Evolutionary conservation across 495 filamentous ascomycete genomes (phyloP).

Genomic region (Parmelia sp.): DNA sequence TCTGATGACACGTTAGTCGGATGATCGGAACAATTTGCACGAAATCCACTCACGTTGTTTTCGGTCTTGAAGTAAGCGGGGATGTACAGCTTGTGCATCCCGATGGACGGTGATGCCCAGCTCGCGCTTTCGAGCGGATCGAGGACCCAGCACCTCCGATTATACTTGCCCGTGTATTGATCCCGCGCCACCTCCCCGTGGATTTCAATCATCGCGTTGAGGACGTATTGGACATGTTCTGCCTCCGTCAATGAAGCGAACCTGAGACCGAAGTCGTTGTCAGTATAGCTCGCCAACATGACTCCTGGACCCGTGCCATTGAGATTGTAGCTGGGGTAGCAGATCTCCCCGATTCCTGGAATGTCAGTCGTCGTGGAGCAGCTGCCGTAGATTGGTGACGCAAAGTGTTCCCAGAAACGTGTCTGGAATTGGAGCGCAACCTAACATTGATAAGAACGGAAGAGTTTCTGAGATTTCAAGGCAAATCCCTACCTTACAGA

Average conservation of each 20-base stretch:
- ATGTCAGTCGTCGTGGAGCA: not conserved
- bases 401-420: not conserved
- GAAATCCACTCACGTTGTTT: slow-evolving; percentile 38
- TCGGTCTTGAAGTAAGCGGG: slow-evolving; percentile 66
- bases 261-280: slow-evolving; percentile 39
- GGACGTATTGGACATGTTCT: slow-evolving; percentile 40
- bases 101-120: slow-evolving; percentile 51
- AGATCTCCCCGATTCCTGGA: not conserved
- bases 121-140: slow-evolving; percentile 48
- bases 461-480: not conserved
- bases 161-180: slow-evolving; percentile 54
- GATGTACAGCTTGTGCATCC: slow-evolving; percentile 59
- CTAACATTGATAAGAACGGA: not conserved
- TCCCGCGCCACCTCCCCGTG: slow-evolving; percentile 51
- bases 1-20: not conserved
- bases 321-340: not conserved
- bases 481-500: not conserved
- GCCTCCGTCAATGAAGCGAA: slow-evolving; percentile 41
- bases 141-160: slow-evolving; percentile 54
- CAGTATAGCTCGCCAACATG: slow-evolving; percentile 54
- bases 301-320: slow-evolving; percentile 45
- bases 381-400: not conserved
- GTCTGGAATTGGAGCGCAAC: not conserved
- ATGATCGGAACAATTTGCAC: not conserved
- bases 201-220: slow-evolving; percentile 54